A percentile compares a stretch with the other conserved stretches of the same genome.
These are phyloP conservation scores for Xylona heveae DNA, from an alignment of 495 filamentous ascomycete genomes.

Conservation along the genomic window DNA sequence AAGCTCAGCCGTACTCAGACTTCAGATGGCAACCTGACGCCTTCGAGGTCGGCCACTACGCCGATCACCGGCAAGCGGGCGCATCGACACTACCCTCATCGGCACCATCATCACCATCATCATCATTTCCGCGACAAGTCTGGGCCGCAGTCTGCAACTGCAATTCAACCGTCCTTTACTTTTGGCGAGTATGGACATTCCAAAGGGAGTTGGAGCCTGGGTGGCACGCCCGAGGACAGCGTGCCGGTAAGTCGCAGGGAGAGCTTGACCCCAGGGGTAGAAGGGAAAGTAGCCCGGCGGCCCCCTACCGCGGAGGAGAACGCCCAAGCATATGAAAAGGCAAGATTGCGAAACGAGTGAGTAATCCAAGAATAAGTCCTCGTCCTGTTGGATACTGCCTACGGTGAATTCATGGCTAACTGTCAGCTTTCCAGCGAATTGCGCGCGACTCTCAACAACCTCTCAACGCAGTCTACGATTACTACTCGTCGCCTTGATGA, in stretches of 20 bases:
- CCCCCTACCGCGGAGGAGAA: too few relatives aligned
- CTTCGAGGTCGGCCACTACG: conserved; percentile 7
- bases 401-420: too few relatives aligned
- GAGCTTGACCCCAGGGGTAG: too few relatives aligned
- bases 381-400: too few relatives aligned
- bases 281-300: too few relatives aligned
- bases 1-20: background rate
- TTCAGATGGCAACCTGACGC: background rate
- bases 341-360: too few relatives aligned
- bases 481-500: conserved; percentile 61
- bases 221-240: too few relatives aligned
- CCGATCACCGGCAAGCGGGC: conserved; percentile 5
- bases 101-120: conserved; percentile 6
- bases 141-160: conserved; percentile 9
- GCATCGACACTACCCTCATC: conserved; percentile 7
- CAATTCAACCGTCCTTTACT: conserved; percentile 1
- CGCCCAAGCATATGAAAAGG: too few relatives aligned
- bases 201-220: too few relatives aligned
- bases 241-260: too few relatives aligned
- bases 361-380: too few relatives aligned
- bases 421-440: too few relatives aligned
- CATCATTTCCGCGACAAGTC: conserved; percentile 6
- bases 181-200: conserved; percentile 4
- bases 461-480: conserved; percentile 24
- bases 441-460: conserved; percentile 15